Evolutionary conservation across 108 stramenopile species (phyloP).

Genomic region (Discostella pseudostelligera): DNA sequence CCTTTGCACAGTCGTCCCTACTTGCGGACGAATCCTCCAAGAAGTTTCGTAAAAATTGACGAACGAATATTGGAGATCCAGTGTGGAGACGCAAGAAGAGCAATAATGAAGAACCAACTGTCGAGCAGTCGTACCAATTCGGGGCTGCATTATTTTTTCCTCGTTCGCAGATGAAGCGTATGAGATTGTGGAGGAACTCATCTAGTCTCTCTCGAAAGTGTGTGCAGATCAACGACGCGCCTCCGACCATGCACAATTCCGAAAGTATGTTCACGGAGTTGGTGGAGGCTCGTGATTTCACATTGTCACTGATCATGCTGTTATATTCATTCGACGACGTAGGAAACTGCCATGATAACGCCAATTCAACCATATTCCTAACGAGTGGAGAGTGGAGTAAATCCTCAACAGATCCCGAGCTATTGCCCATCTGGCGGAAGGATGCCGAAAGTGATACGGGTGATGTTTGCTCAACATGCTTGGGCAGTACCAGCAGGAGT

Average conservation of each 20-base stretch:
- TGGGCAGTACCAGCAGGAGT: constrained; percentile 30
- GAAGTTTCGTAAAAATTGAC: constrained; percentile 23
- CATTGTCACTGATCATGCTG: neutral
- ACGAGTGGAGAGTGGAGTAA: constrained; percentile 42
- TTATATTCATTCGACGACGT: neutral
- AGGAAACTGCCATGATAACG: constrained; percentile 29
- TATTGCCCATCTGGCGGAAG: constrained; percentile 42
- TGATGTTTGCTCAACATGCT: constrained; percentile 17
- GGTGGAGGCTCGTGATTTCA: constrained; percentile 12
- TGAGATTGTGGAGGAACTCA: constrained; percentile 21
- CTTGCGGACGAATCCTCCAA: constrained; percentile 10
- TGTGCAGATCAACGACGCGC: constrained; percentile 14
- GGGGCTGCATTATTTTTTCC: neutral
- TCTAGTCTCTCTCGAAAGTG: constrained; percentile 20
- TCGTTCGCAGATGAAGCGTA: constrained; percentile 14
- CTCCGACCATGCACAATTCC: constrained; percentile 32
- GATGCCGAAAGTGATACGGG: constrained; percentile 23
- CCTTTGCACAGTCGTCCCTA: neutral
- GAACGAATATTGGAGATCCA: constrained; percentile 27
- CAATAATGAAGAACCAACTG: constrained; percentile 27
- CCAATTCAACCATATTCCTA: constrained; percentile 33
- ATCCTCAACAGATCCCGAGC: constrained; percentile 30
- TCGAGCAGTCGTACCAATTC: constrained; percentile 1
- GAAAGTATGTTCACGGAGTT: constrained; percentile 26
- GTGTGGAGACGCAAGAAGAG: constrained; percentile 38